Conservation (phyloP, 192 early-diverging fungal genomes). For the Gonapodya prolifera region DNA sequence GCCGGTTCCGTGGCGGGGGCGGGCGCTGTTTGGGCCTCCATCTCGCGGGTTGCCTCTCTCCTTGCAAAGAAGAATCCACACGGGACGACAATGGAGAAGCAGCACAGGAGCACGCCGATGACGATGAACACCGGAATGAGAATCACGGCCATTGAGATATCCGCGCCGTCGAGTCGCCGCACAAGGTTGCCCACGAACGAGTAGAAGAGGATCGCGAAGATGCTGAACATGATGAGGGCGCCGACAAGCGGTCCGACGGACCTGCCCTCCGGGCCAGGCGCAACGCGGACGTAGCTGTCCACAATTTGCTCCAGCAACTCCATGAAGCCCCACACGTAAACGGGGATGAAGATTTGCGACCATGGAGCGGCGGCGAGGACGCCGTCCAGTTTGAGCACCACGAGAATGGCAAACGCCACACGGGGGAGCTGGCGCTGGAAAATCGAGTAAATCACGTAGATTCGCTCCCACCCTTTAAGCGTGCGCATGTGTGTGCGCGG, state of each 20-base stretch:
- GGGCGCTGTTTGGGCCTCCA: conserved; percentile 1
- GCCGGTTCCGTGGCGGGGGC: background rate
- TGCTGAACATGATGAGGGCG: background rate
- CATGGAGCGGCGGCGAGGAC: background rate
- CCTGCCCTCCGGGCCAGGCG: background rate
- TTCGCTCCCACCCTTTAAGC: background rate
- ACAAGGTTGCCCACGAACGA: background rate
- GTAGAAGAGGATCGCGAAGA: background rate
- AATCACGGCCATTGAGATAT: background rate
- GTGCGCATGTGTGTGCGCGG: background rate
- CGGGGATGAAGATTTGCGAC: background rate
- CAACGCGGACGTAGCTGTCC: background rate
- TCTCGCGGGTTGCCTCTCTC: background rate
- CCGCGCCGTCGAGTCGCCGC: background rate
- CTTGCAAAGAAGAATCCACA: background rate
- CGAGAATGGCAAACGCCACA: background rate
- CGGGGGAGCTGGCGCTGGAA: background rate
- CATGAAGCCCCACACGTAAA: background rate
- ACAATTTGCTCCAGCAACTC: background rate
- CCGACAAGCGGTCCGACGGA: background rate
- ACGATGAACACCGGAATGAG: conserved; percentile 4
- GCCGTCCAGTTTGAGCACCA: background rate
- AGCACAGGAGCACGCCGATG: background rate
- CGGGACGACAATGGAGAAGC: background rate
- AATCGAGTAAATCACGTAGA: background rate